Evolutionary conservation across 2,329 filamentous ascomycete species (phyloP).

Genomic region (Trichoderma sp.): DNA sequence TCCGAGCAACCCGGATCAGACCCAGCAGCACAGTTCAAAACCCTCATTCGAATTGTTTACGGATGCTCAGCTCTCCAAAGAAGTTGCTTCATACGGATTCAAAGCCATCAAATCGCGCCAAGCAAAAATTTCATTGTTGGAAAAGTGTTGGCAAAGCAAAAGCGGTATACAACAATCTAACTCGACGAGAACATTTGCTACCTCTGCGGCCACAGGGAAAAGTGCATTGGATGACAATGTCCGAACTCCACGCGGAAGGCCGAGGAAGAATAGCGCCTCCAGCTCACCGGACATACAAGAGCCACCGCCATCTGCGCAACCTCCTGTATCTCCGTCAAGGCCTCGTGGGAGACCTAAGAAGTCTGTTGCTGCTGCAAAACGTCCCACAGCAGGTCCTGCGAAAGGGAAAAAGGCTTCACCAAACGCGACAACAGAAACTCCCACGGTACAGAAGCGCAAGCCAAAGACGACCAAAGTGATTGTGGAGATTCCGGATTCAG

Average conservation of each 20-base stretch:
- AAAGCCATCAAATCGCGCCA: slow-evolving; percentile 70
- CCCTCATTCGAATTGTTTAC: slow-evolving; percentile 67
- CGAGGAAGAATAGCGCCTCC: slow-evolving; percentile 39
- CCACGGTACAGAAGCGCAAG: slow-evolving; percentile 30
- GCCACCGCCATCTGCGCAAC: slow-evolving; percentile 43
- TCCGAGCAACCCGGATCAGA: background rate
- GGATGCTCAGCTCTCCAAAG: slow-evolving; percentile 63
- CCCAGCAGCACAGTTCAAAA: slow-evolving; percentile 30
- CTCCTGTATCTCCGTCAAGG: slow-evolving; percentile 41
- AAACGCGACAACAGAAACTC: slow-evolving; percentile 32
- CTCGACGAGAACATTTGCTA: slow-evolving; percentile 30
- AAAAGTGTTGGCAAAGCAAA: slow-evolving; percentile 72
- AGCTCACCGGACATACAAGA: slow-evolving; percentile 37
- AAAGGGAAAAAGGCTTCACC: slow-evolving; percentile 28
- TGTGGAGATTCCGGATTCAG: slow-evolving; percentile 59
- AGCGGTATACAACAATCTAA: slow-evolving; percentile 37
- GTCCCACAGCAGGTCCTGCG: slow-evolving; percentile 20
- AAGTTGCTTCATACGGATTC: slow-evolving; percentile 69
- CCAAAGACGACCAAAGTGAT: slow-evolving; percentile 31
- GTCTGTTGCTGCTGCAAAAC: slow-evolving; percentile 29
- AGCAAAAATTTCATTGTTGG: slow-evolving; percentile 70
- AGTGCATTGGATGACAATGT: background rate
- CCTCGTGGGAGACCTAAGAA: slow-evolving; percentile 51
- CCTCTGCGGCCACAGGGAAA: slow-evolving; percentile 3
- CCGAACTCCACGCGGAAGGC: slow-evolving; percentile 39